Evolutionary conservation across 2,329 filamentous ascomycete species (phyloP).

Genomic region (Cercospora nicotianae): DNA sequence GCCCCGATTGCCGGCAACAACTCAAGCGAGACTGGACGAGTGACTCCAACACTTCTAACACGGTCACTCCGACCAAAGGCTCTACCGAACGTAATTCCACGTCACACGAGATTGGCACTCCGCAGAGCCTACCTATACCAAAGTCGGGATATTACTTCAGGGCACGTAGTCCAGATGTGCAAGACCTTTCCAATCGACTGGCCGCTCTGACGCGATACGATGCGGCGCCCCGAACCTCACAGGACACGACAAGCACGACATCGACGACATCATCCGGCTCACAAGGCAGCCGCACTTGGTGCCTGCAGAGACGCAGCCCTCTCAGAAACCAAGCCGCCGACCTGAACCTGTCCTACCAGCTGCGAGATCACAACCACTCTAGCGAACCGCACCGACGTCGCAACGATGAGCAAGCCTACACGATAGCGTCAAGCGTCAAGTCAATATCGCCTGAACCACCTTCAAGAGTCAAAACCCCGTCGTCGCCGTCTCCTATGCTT

Average conservation of each 20-base stretch:
- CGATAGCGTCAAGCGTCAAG: background rate
- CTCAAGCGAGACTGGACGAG: slow-evolving; percentile 1
- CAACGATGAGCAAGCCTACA: slow-evolving; percentile 7
- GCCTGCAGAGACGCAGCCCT: slow-evolving; percentile 13
- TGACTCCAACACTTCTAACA: background rate
- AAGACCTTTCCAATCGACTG: background rate
- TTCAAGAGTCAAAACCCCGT: background rate
- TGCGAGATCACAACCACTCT: background rate
- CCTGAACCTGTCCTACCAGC: background rate
- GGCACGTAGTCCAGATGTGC: background rate
- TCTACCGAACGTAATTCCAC: background rate
- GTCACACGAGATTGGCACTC: background rate
- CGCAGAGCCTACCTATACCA: background rate
- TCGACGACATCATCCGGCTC: background rate
- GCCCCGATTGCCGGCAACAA: slow-evolving; percentile 14
- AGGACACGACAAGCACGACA: background rate
- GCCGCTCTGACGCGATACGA: background rate
- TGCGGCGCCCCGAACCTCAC: background rate
- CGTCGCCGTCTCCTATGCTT: background rate
- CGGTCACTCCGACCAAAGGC: background rate
- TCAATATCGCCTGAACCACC: background rate
- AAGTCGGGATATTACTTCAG: background rate
- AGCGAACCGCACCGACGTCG: background rate
- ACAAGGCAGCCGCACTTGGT: slow-evolving; percentile 6
- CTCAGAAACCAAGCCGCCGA: slow-evolving; percentile 16